Evolutionary conservation across 2,329 filamentous ascomycete species (phyloP), one percentile per base, ranked within the genome.

Genomic region (Rutstroemia sydowiana): DNA sequence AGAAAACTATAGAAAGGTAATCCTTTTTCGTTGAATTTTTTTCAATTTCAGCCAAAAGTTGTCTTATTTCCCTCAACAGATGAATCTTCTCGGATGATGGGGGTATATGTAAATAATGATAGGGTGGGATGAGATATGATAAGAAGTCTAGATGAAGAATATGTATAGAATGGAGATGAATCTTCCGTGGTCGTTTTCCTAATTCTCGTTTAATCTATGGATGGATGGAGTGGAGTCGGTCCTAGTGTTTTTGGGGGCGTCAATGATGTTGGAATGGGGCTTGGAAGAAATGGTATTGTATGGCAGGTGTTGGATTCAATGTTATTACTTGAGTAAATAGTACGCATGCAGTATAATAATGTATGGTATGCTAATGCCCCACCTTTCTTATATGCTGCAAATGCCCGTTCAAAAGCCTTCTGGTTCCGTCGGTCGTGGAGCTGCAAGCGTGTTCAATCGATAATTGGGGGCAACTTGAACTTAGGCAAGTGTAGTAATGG

Each of bases 311-410:
- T 45, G 21, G 20, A 39, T 45, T 45, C 32, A 13, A 51, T 39
- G 28, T 42, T 30, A 21, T n/a, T 18, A 16, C 26, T 18, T 34
- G 18, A 13, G 6, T 50, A 45, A 31, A 32, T 39, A 13, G 6
- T 23, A 23, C 39, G 23, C 20, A 18, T 41, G 39, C 39, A 41
- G 39, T 2, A 41, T 20, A 39, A 39, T 3, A 36, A 49, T 28
- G 30, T 28, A 49, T 49, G 28, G 30, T 28, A 49, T 49, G 28
- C 34, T 18, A 28, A n/a, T 37, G 41, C 23, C 48, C 48, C 48
- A 51, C 48, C 48, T 39, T 45, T 45, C 10, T 41, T 20, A 21
- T 34, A n/a, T 45, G n/a, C 48, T 51, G 41, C 48, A 32, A 39
- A 45, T 23, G 32, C 31, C 48, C 48, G 48, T 39, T 28, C 2